Conservation (phyloP, 331 rosid genomes). For the Stylosanthes scabra region DNA sequence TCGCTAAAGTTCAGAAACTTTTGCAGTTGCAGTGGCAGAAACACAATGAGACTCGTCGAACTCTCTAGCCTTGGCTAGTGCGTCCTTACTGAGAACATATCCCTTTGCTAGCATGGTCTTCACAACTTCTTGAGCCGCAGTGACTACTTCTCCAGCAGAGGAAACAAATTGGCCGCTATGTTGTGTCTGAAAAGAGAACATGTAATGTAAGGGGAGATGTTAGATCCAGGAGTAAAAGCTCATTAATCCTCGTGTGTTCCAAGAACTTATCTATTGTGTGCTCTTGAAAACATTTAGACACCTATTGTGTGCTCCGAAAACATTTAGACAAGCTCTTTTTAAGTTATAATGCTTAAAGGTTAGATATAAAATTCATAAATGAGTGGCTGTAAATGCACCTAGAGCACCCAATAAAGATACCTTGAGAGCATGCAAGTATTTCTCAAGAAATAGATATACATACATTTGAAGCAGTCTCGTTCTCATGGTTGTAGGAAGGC, state of each 20-base stretch:
- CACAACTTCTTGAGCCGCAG: constrained; percentile 83
- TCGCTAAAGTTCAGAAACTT: constrained; percentile 75
- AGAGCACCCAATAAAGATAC: too few relatives aligned
- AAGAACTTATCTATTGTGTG: too few relatives aligned
- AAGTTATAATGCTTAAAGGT: too few relatives aligned
- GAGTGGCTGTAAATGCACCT: too few relatives aligned
- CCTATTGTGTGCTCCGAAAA: too few relatives aligned
- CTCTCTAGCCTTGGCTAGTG: constrained; percentile 74
- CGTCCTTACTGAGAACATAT: constrained; percentile 77
- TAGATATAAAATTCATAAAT: too few relatives aligned
- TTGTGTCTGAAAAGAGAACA: constrained; percentile 43
- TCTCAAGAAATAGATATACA: constrained; percentile 20
- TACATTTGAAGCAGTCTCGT: constrained; percentile 61
- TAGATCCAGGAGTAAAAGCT: background rate
- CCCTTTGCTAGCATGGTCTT: constrained; percentile 88
- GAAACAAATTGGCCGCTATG: constrained; percentile 57
- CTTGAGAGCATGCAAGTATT: too few relatives aligned
- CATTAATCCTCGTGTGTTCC: too few relatives aligned
- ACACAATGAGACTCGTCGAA: constrained; percentile 77
- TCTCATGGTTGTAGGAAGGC: constrained; percentile 46
- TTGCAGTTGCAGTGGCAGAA: constrained; percentile 75
- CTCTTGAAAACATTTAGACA: too few relatives aligned
- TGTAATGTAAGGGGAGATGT: background rate
- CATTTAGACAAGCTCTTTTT: too few relatives aligned
- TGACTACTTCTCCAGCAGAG: constrained; percentile 77